A percentile compares a stretch with the other conserved stretches of the same genome.
Conservation (phyloP, 805 yeast genomes). For the Phaffomyces antillensis region DNA sequence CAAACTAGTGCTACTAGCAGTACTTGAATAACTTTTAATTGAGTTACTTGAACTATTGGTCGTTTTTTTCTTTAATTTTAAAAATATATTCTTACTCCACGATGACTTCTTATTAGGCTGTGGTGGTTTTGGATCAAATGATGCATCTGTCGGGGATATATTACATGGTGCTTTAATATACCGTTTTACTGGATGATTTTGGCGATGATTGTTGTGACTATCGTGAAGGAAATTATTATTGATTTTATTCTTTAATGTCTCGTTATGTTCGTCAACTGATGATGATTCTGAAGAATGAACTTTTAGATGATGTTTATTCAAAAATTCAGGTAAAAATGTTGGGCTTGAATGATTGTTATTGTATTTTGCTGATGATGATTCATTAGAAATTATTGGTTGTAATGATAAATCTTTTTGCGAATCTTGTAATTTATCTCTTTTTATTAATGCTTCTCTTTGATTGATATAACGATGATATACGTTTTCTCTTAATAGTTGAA, state of each 20-base stretch:
- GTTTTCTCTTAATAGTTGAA: constrained; percentile 27
- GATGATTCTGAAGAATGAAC: too few relatives aligned
- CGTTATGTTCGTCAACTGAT: too few relatives aligned
- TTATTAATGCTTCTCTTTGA: constrained; percentile 14
- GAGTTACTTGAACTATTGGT: background rate
- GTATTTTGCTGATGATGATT: too few relatives aligned
- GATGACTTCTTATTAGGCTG: background rate
- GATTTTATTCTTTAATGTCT: too few relatives aligned
- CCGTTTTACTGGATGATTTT: background rate
- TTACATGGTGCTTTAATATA: constrained; percentile 16
- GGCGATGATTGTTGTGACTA: background rate
- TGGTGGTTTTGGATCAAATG: constrained; percentile 15
- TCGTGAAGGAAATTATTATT: too few relatives aligned
- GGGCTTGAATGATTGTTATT: too few relatives aligned
- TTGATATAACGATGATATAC: constrained; percentile 25
- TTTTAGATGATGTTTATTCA: too few relatives aligned
- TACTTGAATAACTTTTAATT: background rate
- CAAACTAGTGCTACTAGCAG: background rate
- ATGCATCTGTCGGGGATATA: constrained; percentile 6
- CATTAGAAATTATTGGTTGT: too few relatives aligned
- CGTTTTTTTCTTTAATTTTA: constrained; percentile 6
- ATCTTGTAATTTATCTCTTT: constrained; percentile 4
- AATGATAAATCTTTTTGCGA: background rate
- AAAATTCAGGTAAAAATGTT: too few relatives aligned
- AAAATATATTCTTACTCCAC: constrained; percentile 9